phyloP scores from a whole-genome alignment of 2,329 filamentous ascomycete genomes.

The Metarhizium brunneum region DNA sequence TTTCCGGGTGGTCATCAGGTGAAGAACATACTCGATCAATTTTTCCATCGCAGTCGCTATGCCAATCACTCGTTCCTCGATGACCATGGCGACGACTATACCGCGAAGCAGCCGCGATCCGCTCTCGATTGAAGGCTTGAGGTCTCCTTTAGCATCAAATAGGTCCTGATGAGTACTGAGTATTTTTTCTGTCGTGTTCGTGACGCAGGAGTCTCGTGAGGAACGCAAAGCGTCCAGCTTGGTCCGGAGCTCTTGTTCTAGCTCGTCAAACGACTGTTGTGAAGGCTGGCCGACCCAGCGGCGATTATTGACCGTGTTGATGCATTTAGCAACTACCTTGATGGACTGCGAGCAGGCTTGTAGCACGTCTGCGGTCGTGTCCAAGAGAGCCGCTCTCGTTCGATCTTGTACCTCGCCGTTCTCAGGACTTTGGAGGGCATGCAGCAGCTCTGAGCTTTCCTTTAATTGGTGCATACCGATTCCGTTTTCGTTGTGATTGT shows the following conservation, averaged over 20 bases:
- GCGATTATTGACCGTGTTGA: slow-evolving; percentile 14
- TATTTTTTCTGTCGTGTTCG: too few relatives aligned
- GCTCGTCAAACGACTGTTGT: too few relatives aligned
- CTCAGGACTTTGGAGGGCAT: too few relatives aligned
- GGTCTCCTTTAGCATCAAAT: too few relatives aligned
- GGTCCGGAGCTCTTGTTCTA: too few relatives aligned
- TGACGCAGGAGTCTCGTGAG: too few relatives aligned
- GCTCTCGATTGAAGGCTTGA: not conserved
- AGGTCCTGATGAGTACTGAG: too few relatives aligned
- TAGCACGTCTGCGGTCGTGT: slow-evolving; percentile 17
- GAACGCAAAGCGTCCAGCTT: too few relatives aligned
- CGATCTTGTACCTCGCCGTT: slow-evolving; percentile 14
- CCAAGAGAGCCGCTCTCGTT: slow-evolving; percentile 20
- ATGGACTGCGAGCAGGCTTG: slow-evolving; percentile 9
- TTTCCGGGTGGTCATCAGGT: slow-evolving; percentile 19
- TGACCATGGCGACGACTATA: slow-evolving; percentile 35
- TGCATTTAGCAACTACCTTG: slow-evolving; percentile 29
- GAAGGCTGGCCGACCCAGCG: too few relatives aligned
- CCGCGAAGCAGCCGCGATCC: slow-evolving; percentile 22
- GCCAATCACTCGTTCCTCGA: slow-evolving; percentile 31
- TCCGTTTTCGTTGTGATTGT: too few relatives aligned
- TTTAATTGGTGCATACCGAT: too few relatives aligned
- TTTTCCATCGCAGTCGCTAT: slow-evolving; percentile 17
- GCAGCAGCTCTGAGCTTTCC: too few relatives aligned
- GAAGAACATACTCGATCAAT: slow-evolving; percentile 26